Base-by-base conservation (phyloP, 352 stramenopile species). In the Phytophthora chlamydospora region DNA sequence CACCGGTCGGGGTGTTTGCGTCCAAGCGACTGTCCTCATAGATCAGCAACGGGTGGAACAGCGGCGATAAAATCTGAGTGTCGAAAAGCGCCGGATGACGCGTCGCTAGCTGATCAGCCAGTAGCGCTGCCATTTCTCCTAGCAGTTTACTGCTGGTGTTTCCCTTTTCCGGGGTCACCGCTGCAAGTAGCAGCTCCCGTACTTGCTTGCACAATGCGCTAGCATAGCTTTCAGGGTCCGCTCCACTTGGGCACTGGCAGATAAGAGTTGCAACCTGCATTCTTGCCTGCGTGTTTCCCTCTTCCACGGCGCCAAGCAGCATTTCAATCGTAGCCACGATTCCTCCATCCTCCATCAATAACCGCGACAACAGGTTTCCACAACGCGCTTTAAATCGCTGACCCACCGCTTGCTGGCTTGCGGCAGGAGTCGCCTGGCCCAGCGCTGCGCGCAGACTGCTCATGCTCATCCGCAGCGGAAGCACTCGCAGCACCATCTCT, bases 241-340 rank as follows among this genome's bases (percentile, higher is more conserved):
- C 66, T 2, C 51, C 66, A 8, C 64, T 74, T 0, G 87, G 85
- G 10, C 78, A 90, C 46, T 92, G 80, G 27, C 79, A 90, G 31
- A 95, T 85, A 44, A 96, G 62, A 38, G 66, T 90, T 7, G 80
- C 84, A 50, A 96, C 84, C 55, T 95, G 85, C 61, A 94, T 76
- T 41, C 85, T 78, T 33, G 88, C 88, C 65, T 93, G 88, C 1
- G 88, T 94, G 60, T 95, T 93, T 58, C 88, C 88, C 35, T 92
- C 85, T 21, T 93, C 84, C 21, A 96, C 85, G 0, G 69, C 64
- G 21, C 79, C 73, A 11, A 94, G 73, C 6, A 96, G 62, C 74
- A 93, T 90, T 49, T 96, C 88, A 49, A 96, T 90, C 4, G 85
- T 91, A 10, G 84, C 80, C 42, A 87, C 68, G 33, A 96, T 86